Conservation (phyloP, 257 asterid genomes). For the Solanum verrucosum region DNA sequence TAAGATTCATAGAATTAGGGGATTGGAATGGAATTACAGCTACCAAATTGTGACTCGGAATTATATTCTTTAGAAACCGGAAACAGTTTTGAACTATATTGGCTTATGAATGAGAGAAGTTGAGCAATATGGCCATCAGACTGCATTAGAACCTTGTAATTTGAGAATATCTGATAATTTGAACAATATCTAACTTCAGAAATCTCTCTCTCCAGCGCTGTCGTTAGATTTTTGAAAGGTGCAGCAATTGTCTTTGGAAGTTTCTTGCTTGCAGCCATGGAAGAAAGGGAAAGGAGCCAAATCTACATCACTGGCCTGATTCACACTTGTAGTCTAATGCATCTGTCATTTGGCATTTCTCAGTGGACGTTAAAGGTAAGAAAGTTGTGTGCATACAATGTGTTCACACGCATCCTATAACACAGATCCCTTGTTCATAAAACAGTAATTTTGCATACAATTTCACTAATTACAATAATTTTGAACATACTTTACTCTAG, state of each 20-base stretch:
- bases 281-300: not conserved
- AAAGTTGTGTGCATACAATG: not conserved
- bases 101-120: not conserved
- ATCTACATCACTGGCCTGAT: not conserved
- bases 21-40: not conserved
- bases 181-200: not conserved
- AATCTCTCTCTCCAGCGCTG: not conserved
- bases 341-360: not conserved
- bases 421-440: no score
- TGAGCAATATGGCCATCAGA: not conserved
- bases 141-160: not conserved
- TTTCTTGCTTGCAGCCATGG: not conserved
- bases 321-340: not conserved
- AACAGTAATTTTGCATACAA: not conserved
- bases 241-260: not conserved
- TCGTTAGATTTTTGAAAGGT: not conserved
- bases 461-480: not conserved
- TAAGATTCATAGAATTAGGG: no score
- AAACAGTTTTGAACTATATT: not conserved
- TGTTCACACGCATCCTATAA: no score
- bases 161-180: not conserved
- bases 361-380: not conserved
- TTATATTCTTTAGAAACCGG: not conserved
- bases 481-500: not conserved
- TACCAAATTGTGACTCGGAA: not conserved